Percentiles rank a stretch among this genome's conserved stretches.
Evolutionary conservation across 2,329 filamentous ascomycete genomes (phyloP).

Genomic region (Fonsecaea pugnacius): DNA sequence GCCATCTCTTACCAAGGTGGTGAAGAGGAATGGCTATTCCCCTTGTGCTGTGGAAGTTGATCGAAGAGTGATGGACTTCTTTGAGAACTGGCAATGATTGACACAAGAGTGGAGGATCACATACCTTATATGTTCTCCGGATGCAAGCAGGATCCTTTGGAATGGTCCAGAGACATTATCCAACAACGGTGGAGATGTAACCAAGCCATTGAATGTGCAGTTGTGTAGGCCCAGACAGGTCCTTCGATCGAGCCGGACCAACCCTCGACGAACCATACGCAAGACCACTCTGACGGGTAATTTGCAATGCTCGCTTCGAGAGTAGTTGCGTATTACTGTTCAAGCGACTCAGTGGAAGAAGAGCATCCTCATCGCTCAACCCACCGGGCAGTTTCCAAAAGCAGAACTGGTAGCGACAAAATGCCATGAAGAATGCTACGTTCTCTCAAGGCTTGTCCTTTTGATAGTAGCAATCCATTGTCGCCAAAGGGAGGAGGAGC

Average conservation of each 20-base stretch:
- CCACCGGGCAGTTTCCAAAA: conserved; percentile 1
- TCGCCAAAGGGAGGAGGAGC: background rate
- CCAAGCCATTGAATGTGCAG: too few species aligned
- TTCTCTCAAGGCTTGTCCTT: background rate
- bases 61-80: background rate
- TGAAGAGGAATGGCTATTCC: background rate
- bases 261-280: background rate
- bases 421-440: background rate
- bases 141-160: background rate
- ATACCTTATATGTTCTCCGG: background rate
- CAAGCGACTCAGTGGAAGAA: too few species aligned
- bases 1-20: conserved; percentile 14
- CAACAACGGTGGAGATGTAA: too few species aligned
- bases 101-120: background rate
- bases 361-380: background rate
- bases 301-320: background rate
- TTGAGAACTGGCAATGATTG: background rate
- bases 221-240: background rate
- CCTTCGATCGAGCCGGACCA: background rate
- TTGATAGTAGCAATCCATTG: background rate
- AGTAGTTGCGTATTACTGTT: background rate
- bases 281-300: background rate
- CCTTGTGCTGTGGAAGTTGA: background rate
- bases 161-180: background rate
- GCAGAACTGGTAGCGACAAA: background rate